These are phyloP conservation scores for Plasmodium chabaudi DNA, from an alignment of 169 alveolate genomes.

Conservation along the genomic window DNA sequence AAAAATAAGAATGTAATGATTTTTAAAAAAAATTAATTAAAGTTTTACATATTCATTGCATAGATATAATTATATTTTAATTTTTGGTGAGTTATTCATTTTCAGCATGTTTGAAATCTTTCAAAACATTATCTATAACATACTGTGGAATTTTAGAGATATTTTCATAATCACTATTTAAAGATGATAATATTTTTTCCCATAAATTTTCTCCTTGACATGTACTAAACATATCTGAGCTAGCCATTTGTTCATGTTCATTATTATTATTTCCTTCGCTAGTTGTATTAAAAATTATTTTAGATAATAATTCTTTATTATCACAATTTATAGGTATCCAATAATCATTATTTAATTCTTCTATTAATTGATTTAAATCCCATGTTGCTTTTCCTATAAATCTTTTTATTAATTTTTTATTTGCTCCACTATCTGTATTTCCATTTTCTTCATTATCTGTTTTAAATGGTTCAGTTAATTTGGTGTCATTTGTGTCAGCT, in stretches of 20 bases:
- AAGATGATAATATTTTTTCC: constrained; percentile 69
- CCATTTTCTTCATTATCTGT: not conserved
- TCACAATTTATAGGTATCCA: constrained; percentile 70
- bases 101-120: constrained; percentile 54
- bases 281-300: constrained; percentile 42
- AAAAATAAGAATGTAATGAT: no score
- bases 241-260: not conserved
- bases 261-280: not conserved
- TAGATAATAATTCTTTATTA: constrained; percentile 45
- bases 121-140: constrained; percentile 44
- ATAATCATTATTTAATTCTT: constrained; percentile 61
- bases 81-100: not conserved
- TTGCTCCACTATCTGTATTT: not conserved
- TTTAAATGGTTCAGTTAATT: not conserved
- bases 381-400: constrained; percentile 72
- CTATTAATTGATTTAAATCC: constrained; percentile 58
- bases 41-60: no score
- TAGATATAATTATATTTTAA: no score
- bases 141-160: constrained; percentile 53
- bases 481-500: not conserved
- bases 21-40: no score
- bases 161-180: constrained; percentile 53
- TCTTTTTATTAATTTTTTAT: constrained; percentile 32
- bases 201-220: constrained; percentile 63
- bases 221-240: not conserved